Conservation (phyloP, 805 yeast species). For the Starmerella stellata region DNA sequence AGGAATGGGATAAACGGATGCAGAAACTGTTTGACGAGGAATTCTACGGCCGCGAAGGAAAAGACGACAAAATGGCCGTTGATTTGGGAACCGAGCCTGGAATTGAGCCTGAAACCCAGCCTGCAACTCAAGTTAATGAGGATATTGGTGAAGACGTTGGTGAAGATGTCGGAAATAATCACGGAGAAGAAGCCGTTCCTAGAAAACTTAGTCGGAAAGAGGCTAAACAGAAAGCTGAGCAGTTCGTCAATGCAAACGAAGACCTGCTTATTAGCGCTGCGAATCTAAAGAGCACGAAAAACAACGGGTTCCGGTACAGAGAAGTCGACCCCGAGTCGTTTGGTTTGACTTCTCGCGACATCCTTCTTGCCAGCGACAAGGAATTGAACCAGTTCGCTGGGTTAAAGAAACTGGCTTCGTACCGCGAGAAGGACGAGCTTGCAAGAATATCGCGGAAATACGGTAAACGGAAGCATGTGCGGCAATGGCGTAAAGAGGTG, state of each 20-base stretch:
- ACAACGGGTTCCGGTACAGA: conserved; percentile 57
- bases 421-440: conserved; percentile 54
- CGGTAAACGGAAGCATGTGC: conserved; percentile 61
- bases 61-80: too few species aligned
- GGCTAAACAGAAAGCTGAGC: conserved; percentile 50
- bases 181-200: conserved; percentile 16
- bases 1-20: conserved; percentile 81
- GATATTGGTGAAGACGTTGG: conserved; percentile 23
- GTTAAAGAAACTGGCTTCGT: conserved; percentile 83
- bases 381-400: conserved; percentile 73
- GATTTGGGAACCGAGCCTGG: too few species aligned
- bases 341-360: conserved; percentile 74
- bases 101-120: conserved; percentile 41
- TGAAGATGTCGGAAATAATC: conserved; percentile 28
- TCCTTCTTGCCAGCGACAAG: conserved; percentile 72
- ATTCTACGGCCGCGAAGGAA: conserved; percentile 39
- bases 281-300: conserved; percentile 18
- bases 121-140: conserved; percentile 23
- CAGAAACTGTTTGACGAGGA: conserved; percentile 72
- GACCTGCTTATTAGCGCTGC: conserved; percentile 46
- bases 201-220: conserved; percentile 45
- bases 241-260: conserved; percentile 58
- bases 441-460: conserved; percentile 67
- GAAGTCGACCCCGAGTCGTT: conserved; percentile 90
- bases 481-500: conserved; percentile 77